Base-by-base conservation (phyloP, 2,329 filamentous ascomycete genomes). In the Paecilomyces variotii region DNA sequence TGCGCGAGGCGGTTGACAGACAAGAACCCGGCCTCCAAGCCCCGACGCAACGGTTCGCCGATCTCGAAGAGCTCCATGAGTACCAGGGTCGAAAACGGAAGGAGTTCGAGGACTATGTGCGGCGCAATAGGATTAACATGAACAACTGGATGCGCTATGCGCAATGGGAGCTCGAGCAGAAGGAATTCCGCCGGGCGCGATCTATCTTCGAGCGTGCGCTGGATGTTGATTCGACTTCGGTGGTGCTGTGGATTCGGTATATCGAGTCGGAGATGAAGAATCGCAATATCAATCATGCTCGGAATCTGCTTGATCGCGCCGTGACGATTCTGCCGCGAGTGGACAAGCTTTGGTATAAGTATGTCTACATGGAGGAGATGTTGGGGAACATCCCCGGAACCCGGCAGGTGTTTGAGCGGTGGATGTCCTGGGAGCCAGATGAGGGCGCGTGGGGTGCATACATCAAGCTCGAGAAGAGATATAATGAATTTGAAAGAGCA, bases 61-160 rank as follows among this genome's bases (percentile, higher is more conserved):
- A 99, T 68, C 84, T 99, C 67, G 94, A 99, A 79, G 94, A 99
- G 79, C 85, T 99, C 54, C 93, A 97, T 79, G 94, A 97, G 76
- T 96, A 90, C 76, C 94, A 99, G 76, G 93, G 92, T 57, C 86
- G 94, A 63, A 97, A 97, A 79, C 84, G 94, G 66, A 94, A 92
- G 75, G 94, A 96, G 70, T 99, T 96, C 67, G 94, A 99, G 77
- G 90, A 96, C 79, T 97, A 97, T 87, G 90, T 97, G 61, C 87
- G 91, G 63, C 89, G 94, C 63, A 97, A 97, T 72, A 81, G 93
- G 70, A 83, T 97, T 72, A 96, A 95, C 71, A 91, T 97, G 83
- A 96, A 96, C 80, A 97, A 97, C 76, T 99, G 94, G 94, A 91
- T 94, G 83, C 89, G 92, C 70, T 99, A 99, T 81, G 93, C 94